Evolutionary conservation across 805 yeast genomes (phyloP), one percentile per base, ranked within the genome.

Genomic region (Priceomyces medius): DNA sequence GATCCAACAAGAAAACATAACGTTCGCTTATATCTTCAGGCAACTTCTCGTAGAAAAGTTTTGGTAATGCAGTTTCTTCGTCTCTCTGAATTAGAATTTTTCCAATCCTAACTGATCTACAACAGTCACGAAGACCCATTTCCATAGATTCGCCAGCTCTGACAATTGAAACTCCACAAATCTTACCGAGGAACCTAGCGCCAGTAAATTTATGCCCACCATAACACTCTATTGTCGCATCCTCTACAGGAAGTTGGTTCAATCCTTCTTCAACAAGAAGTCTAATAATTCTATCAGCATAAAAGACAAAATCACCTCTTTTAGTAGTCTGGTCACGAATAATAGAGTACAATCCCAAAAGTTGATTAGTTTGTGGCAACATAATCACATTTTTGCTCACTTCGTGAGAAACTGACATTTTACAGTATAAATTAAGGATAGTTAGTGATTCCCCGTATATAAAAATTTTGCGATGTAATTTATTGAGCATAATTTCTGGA

Each of bases 131-230:
- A 49, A 93, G 73, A 24, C 98, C 99, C 74, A 88, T 95, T 66
- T 93, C 99, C 99, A 93, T 93, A 33, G 95, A 85, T 66, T 93
- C 99, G 51, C 99, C 99, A 4, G 99, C 99, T 61, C 99, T 79
- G 55, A 93, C 95, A 59, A 93, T 93, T 13, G 97, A 88, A 27
- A 93, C 99, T 50, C 99, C 99, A 63, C 98, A 91, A 46, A 93
- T 93, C 65, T 88, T 89, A 33, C 99, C 98, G 56, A 80, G 68
- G 63, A 91, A 91, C 45, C 75, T 73, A 43, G 84, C 83, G 10
- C 99, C 99, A 3, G 78, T 74, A 61, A 79, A 88, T 28, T 67
- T 65, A 48, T 80, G 75, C 40, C 83, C 84, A 9, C 93, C 81
- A 35, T 95, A 91, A 26, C 98, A 90, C 39, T 74, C 74, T 35